Evolutionary conservation across 441 rosid species (phyloP).

Genomic region (Mallotus repandus): DNA sequence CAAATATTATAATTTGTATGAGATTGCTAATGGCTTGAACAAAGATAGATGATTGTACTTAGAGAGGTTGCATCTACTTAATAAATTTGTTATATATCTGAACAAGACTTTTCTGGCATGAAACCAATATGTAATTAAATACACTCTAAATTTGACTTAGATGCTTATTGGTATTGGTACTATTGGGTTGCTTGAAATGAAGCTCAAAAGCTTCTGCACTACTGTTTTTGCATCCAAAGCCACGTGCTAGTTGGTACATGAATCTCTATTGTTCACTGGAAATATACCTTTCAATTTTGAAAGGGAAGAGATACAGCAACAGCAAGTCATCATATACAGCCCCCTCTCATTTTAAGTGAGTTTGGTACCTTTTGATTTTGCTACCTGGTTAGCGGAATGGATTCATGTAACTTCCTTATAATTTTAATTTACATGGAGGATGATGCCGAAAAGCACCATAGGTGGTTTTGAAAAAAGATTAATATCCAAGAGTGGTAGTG

Average conservation of each 20-base stretch:
- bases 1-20: background rate
- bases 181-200: constrained; percentile 13
- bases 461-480: constrained; percentile 9
- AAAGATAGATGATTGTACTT: background rate
- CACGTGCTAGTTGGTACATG: constrained; percentile 21
- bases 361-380: too few species aligned
- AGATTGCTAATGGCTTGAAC: background rate
- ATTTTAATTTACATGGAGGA: too few species aligned
- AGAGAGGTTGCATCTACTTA: background rate
- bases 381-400: too few species aligned
- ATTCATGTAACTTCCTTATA: too few species aligned
- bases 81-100: background rate
- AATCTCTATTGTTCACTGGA: background rate
- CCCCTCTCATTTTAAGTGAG: too few species aligned
- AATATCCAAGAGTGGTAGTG: background rate
- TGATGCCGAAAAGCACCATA: background rate
- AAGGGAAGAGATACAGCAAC: too few species aligned
- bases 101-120: constrained; percentile 33
- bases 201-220: constrained; percentile 15
- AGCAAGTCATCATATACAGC: too few species aligned
- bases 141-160: constrained; percentile 14
- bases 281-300: too few species aligned
- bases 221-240: constrained; percentile 28
- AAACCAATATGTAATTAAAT: constrained; percentile 1
- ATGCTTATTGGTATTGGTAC: constrained; percentile 10